Evolutionary conservation across 2,329 filamentous ascomycete genomes (phyloP), one percentile per base, ranked within the genome.

Genomic region (Pestalotiopsis sp.): DNA sequence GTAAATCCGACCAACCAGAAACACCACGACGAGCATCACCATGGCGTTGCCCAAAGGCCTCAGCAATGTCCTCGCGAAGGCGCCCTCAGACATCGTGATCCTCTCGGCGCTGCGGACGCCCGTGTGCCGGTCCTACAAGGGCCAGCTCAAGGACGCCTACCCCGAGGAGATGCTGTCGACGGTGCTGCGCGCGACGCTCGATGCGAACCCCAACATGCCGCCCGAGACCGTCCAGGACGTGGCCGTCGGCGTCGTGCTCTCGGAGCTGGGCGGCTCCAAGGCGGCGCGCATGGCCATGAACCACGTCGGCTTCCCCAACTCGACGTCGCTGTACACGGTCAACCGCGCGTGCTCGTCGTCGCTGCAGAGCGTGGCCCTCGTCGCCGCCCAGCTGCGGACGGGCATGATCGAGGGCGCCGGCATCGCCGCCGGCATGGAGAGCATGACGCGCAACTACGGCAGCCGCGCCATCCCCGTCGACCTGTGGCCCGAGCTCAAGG

Each of bases 401-500:
- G 94, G 92, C 1, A 87, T 88, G 73, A 92, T 95, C 65, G 52
- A 66, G 52, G 87, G 90, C 70, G 85, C 87, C 0, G 95, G 93
- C 69, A 89, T 98, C 70, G 95, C 91, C 11, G 95, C 93, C 1
- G 95, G 95, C 38, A 97, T 97, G 93, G 95, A 98, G 87, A 95
- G 92, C 82, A 98, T 98, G 95, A 97, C 93, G 71, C 84, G 92
- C 72, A 97, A 97, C 82, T 98, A 98, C 81, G 94, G 91, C 65
- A 89, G 85, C 31, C 85, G 90, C 68, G 95, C 95, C n/a, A 96
- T 98, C 58, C 95, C 95, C 0, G 91, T 90, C 0, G 88, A 94
- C 71, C 81, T 94, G 12, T 97, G 94, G 93, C 90, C 92, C 0
- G 90, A 87, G 65, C 82, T 97, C 70, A 88, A 84, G 74, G 87